A percentile compares a stretch with the other conserved stretches of the same genome.
Evolutionary conservation across 208 protist species (phyloP).

Genomic region (Porcisia deanei): DNA sequence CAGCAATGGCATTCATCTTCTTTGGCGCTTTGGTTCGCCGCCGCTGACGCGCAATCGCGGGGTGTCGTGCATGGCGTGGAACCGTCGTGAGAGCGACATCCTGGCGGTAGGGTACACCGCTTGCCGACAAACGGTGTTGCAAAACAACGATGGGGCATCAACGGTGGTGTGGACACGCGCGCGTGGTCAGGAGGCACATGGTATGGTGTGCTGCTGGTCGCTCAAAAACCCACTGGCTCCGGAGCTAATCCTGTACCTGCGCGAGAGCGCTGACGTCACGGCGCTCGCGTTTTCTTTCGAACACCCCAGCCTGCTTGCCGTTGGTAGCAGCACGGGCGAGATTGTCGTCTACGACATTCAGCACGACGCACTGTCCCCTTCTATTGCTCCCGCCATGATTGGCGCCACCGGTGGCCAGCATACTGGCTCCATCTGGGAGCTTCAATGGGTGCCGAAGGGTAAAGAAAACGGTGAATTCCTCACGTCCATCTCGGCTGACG

Average conservation of each 20-base stretch:
- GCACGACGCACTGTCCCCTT: slow-evolving; percentile 68
- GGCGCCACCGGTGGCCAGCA: slow-evolving; percentile 78
- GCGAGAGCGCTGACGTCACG: slow-evolving; percentile 85
- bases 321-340: slow-evolving; percentile 92
- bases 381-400: slow-evolving; percentile 58
- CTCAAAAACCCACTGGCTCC: slow-evolving; percentile 95
- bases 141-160: neutral
- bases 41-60: slow-evolving; percentile 66
- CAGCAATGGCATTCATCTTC: slow-evolving; percentile 55
- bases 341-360: slow-evolving; percentile 95
- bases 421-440: slow-evolving; percentile 94
- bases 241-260: slow-evolving; percentile 85
- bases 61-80: slow-evolving; percentile 93
- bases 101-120: slow-evolving; percentile 54
- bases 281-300: slow-evolving; percentile 92
- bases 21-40: slow-evolving; percentile 89
- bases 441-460: slow-evolving; percentile 91
- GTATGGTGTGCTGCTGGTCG: slow-evolving; percentile 96
- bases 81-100: slow-evolving; percentile 89
- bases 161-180: slow-evolving; percentile 11
- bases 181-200: slow-evolving; percentile 38
- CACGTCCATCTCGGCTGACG: slow-evolving; percentile 96
- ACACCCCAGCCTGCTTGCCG: slow-evolving; percentile 92
- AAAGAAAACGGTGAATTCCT: slow-evolving; percentile 92
- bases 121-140: slow-evolving; percentile 11